phyloP scores from a whole-genome alignment of 257 asterid species.

The Solanum tarijense region DNA sequence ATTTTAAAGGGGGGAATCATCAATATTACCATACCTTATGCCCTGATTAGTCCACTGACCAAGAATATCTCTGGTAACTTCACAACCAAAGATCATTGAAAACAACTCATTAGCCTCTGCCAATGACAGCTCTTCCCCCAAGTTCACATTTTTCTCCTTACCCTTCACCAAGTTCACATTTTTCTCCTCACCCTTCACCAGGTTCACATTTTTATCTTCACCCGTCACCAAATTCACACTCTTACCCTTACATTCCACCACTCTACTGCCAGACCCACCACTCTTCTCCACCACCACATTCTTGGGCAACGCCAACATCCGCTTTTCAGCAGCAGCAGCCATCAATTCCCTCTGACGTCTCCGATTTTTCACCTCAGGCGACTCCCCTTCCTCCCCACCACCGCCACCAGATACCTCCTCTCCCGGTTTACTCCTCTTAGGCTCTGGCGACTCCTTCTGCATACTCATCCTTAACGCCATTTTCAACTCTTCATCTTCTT shows the following conservation, averaged over 20 bases:
- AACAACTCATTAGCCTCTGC: constrained; percentile 66
- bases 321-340: constrained; percentile 98
- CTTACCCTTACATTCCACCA: constrained; percentile 16
- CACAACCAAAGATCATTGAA: constrained; percentile 58
- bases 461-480: constrained; percentile 58
- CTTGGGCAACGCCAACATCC: constrained; percentile 40
- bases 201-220: constrained; percentile 7
- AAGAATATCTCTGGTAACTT: constrained; percentile 60
- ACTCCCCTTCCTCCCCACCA: constrained; percentile 34
- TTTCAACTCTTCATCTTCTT: constrained; percentile 66
- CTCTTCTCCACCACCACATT: constrained; percentile 25
- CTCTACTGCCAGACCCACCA: constrained; percentile 8
- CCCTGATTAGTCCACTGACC: constrained; percentile 99
- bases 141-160: constrained; percentile 15
- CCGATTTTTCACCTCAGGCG: constrained; percentile 42
- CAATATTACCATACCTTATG: constrained; percentile 41
- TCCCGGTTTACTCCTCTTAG: constrained; percentile 82
- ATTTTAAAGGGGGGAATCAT: neutral
- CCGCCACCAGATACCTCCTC: constrained; percentile 31
- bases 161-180: constrained; percentile 13
- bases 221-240: constrained; percentile 20
- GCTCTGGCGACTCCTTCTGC: constrained; percentile 84
- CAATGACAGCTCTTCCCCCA: constrained; percentile 29
- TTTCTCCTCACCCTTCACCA: constrained; percentile 10
- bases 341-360: constrained; percentile 68